These are phyloP conservation scores for Arctium lappa DNA, from an alignment of 129 eudicot genomes.

Conservation along the genomic window DNA sequence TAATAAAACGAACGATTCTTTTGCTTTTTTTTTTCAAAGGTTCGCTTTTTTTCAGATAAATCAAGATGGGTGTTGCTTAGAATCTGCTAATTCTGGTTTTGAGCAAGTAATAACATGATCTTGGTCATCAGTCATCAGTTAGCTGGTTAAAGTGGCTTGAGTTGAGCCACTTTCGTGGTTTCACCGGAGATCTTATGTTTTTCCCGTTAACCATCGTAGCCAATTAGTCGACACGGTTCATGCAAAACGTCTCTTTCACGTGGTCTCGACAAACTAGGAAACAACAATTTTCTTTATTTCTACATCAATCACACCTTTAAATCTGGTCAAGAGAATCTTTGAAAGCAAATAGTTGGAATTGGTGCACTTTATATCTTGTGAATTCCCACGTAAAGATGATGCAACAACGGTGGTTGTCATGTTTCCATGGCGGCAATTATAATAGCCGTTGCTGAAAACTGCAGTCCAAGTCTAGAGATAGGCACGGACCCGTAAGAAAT, in stretches of 20 bases:
- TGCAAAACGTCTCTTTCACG: neutral
- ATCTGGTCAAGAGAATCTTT: slow-evolving; percentile 29
- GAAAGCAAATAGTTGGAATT: slow-evolving; percentile 13
- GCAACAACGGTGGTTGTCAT: neutral
- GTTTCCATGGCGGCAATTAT: slow-evolving; percentile 7
- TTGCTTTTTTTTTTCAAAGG: neutral
- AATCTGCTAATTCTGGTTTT: neutral
- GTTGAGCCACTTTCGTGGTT: neutral
- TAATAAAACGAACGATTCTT: slow-evolving; percentile 17
- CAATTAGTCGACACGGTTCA: neutral
- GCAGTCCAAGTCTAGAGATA: neutral
- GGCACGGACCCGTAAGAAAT: neutral
- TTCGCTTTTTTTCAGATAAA: slow-evolving; percentile 2
- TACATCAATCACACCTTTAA: slow-evolving; percentile 26
- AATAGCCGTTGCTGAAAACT: neutral
- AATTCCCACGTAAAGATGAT: slow-evolving; percentile 8
- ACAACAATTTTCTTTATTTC: slow-evolving; percentile 4
- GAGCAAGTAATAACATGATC: neutral
- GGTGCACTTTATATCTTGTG: slow-evolving; percentile 16
- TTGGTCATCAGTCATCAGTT: neutral
- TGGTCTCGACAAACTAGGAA: neutral
- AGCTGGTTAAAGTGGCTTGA: neutral
- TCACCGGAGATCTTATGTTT: neutral
- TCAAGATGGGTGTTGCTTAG: slow-evolving; percentile 14
- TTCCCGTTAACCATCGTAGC: neutral